Evolutionary conservation across 202 grass and related monocot genomes (phyloP), one percentile per base, ranked within the genome.

Genomic region (Panicum hallii): DNA sequence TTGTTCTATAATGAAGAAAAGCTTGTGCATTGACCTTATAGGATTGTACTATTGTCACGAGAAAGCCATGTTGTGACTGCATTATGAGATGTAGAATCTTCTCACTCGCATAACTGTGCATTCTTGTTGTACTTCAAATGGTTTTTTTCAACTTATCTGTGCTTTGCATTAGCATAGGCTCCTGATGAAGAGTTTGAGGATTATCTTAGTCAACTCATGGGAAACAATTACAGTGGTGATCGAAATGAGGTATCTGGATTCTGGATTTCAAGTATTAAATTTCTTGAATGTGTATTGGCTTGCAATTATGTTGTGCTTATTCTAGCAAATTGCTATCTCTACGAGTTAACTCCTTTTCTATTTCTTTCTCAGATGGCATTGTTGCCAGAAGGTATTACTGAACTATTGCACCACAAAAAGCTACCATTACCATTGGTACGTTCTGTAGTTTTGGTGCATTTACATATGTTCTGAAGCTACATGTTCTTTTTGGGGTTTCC

Each of bases 161-260:
- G 26, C 44, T 77, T 87, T 88, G 20, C 52, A 78, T 90, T 87
- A 78, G 63, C 57, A 26, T 74, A 99, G 96, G 96, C 96, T 86
- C 96, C 96, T 66, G 96, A 99, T 96, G 93, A 99, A 92, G 96
- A 99, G 78, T 99, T 96, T 94, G 96, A 99, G 80, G 96, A 99
- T 80, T 94, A 94, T 65, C 96, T 99, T 82, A 86, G 91, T 65
- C 91, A 96, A 87, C 87, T 96, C 76, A 90, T 96, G 82, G 95
- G 95, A 80, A 82, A 85, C 34, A 81, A 89, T 79, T 94, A 92
- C 85, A 90, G 82, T 40, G 93, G 91, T 84, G 90, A 99, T 61
- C 84, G 88, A 80, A 99, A 99, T 88, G 96, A 92, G 93, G 96
- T 99, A 84, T 87, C 36, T 62, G 50, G 19, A 63, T 61, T 87